Evolutionary conservation across 805 yeast species (phyloP), one percentile per base, ranked within the genome.

Genomic region (Candida michaelii): DNA sequence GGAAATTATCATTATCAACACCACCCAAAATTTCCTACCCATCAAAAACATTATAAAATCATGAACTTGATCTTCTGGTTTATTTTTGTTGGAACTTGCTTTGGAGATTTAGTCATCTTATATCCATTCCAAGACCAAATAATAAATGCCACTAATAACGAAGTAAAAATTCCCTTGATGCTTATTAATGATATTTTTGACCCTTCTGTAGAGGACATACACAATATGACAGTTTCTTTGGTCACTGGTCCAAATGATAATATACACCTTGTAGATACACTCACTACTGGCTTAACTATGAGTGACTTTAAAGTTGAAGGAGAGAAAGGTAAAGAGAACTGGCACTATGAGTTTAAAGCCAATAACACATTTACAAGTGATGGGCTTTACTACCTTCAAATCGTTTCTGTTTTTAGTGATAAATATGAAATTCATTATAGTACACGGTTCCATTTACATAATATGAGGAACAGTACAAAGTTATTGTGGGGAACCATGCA

Each of bases 301-400:
- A 17, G 11, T 10, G 23, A 35, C 11, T 35, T 35, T 24, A 24
- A 35, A 27, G 27, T 6, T 8, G 21, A 21, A 17, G 32, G 24
- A n/a, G 12, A 19, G 14, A 16, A 35, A 16, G 18, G 21, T 16
- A 16, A 23, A 7, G 24, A 27, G 17, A 36, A 13, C 15, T 36
- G 39, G 39, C 29, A 13, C 23, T 25, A 35, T 25, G 21, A 35
- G 10, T 35, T 36, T n/a, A 36, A 27, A 8, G 13, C 44, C 7
- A 14, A 37, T 30, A 18, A 29, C 12, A 13, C 18, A 5, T 4
- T 18, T 7, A 36, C 43, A 12, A 38, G 42, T 16, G 44, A 46
- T 35, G 53, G 51, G 7, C 15, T 46, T 11, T 47, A 49, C 27
- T 49, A 33, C 23, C 14, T 47, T 1, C 51, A 49, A 27, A 27